A percentile compares a stretch with the other conserved stretches of the same genome.
Evolutionary conservation across 345 rosid species (phyloP).

Genomic region (Aquilaria yunnanensis): DNA sequence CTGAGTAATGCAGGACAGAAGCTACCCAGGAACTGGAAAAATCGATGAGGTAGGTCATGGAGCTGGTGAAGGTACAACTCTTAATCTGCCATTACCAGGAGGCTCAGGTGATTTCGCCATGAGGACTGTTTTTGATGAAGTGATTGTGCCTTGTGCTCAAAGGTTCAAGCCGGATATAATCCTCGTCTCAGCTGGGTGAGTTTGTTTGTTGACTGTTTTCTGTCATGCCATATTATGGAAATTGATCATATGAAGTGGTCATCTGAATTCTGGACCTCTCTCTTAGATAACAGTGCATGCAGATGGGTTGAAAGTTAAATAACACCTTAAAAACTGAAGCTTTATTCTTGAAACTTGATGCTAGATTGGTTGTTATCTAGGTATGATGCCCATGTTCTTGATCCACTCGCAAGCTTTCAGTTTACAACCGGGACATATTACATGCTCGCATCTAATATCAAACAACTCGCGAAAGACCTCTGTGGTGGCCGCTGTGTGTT

Average conservation of each 20-base stretch:
- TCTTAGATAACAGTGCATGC: neutral
- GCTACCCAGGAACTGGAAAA: constrained; percentile 94
- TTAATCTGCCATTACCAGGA: constrained; percentile 89
- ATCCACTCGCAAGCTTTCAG: constrained; percentile 80
- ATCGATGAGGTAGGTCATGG: constrained; percentile 68
- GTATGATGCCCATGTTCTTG: constrained; percentile 87
- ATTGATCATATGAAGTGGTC: neutral
- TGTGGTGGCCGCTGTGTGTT: constrained; percentile 87
- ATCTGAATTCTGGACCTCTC: neutral
- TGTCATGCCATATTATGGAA: neutral
- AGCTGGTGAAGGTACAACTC: constrained; percentile 82
- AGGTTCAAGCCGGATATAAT: constrained; percentile 89
- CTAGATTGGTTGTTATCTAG: constrained; percentile 27
- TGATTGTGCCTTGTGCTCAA: constrained; percentile 82
- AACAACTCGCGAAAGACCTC: constrained; percentile 72
- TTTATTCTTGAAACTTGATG: neutral
- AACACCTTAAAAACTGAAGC: neutral
- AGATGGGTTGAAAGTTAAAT: neutral
- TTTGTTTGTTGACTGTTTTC: neutral
- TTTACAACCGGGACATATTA: constrained; percentile 85
- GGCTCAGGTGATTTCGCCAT: constrained; percentile 89
- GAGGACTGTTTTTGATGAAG: constrained; percentile 79
- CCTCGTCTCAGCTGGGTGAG: constrained; percentile 98
- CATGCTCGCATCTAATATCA: constrained; percentile 62
- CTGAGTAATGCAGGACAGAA: constrained; percentile 53